These are phyloP conservation scores for Lactifluus rugatus DNA, from an alignment of 768 basidiomycete genomes.

Conservation along the genomic window DNA sequence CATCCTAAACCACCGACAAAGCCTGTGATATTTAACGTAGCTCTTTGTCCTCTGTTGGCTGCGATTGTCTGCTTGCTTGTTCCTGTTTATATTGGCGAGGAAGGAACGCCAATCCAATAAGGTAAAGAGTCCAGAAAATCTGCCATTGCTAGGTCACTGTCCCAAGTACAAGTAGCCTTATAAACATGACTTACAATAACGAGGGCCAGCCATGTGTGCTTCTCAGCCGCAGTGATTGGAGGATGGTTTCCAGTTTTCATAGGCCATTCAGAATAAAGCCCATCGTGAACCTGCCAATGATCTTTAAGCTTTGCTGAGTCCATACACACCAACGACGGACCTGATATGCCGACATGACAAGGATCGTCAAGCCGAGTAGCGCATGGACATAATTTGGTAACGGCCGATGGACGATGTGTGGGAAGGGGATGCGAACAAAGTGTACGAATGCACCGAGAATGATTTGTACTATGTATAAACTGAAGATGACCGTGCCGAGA, in stretches of 20 bases:
- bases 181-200: conserved; percentile 17
- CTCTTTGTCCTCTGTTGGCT: neutral
- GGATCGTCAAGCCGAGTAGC: conserved; percentile 22
- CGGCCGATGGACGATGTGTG: conserved; percentile 13
- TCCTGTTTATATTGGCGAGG: neutral
- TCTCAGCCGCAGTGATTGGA: conserved; percentile 8
- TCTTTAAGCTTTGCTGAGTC: neutral
- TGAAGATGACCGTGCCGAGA: conserved; percentile 21
- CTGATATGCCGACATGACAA: conserved; percentile 21
- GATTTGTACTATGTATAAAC: conserved; percentile 20
- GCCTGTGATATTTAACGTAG: neutral
- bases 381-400: conserved; percentile 26
- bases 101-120: neutral
- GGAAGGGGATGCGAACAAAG: conserved; percentile 16
- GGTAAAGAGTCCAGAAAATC: neutral
- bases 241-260: neutral
- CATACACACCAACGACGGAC: neutral
- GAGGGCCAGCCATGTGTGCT: conserved; percentile 19
- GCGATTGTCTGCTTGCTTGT: neutral
- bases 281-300: neutral
- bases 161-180: neutral
- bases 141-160: neutral
- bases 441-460: conserved; percentile 22
- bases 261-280: neutral
- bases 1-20: neutral